Conservation (phyloP, 78 protist genomes). For the Mastigamoeba balamuthi region DNA sequence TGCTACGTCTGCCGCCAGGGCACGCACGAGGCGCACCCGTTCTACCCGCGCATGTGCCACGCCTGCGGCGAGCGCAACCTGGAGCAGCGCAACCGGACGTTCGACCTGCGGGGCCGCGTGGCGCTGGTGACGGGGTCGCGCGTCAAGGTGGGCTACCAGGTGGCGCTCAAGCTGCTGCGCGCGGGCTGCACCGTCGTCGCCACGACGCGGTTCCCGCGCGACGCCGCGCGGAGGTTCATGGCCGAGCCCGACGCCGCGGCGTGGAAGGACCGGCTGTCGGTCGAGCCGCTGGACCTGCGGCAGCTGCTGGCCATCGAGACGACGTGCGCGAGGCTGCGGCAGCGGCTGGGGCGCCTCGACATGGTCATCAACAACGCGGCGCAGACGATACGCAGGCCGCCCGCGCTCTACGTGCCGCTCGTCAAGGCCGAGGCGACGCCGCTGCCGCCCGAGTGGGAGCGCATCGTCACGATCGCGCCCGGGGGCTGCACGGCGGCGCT, state of each 20-base stretch:
- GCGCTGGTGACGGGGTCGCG: slow-evolving; percentile 69
- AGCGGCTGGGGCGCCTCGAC: slow-evolving; percentile 23
- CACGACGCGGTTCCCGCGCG: slow-evolving; percentile 59
- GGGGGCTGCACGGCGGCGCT: too few relatives aligned
- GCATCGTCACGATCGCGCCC: background rate
- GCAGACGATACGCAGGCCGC: slow-evolving; percentile 53
- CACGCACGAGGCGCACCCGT: background rate
- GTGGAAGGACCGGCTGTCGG: background rate
- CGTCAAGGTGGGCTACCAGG: slow-evolving; percentile 49
- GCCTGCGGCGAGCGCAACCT: background rate
- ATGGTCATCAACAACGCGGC: slow-evolving; percentile 68
- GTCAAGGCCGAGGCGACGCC: background rate
- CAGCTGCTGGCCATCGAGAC: slow-evolving; percentile 14
- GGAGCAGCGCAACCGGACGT: background rate
- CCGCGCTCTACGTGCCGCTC: slow-evolving; percentile 4
- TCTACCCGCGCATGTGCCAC: background rate
- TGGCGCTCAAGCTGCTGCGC: slow-evolving; percentile 4
- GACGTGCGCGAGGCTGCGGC: slow-evolving; percentile 6
- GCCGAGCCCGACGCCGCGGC: slow-evolving; percentile 4
- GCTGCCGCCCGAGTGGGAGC: background rate
- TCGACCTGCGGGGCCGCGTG: background rate
- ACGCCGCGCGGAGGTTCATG: background rate
- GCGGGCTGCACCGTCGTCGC: slow-evolving; percentile 38
- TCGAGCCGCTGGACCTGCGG: slow-evolving; percentile 48
- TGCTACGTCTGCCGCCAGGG: too few relatives aligned